These are phyloP conservation scores for Fusarium euwallaceae DNA, from an alignment of 2,329 filamentous ascomycete species.

Conservation along the genomic window DNA sequence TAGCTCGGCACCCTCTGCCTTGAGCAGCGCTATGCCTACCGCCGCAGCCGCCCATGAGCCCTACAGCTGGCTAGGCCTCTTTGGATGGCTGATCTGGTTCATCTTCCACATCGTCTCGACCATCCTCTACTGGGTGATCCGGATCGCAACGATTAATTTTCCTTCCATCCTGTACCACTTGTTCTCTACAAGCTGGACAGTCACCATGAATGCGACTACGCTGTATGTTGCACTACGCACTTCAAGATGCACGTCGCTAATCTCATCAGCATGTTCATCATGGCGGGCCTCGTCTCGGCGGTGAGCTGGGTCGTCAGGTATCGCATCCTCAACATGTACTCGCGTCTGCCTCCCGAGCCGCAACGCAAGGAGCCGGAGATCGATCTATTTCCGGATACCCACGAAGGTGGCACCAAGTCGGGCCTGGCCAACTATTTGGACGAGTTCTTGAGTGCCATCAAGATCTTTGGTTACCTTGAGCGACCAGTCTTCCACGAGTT, in stretches of 20 bases:
- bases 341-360: conserved; percentile 90
- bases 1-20: conserved; percentile 54
- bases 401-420: conserved; percentile 90
- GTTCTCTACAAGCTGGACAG: conserved; percentile 92
- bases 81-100: conserved; percentile 68
- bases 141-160: conserved; percentile 87
- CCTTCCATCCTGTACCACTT: conserved; percentile 91
- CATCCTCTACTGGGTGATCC: conserved; percentile 82
- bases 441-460: conserved; percentile 98
- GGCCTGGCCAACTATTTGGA: conserved; percentile 96
- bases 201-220: conserved; percentile 99
- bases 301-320: conserved; percentile 95
- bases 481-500: conserved; percentile 97
- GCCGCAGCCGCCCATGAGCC: conserved; percentile 54
- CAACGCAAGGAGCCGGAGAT: conserved; percentile 96
- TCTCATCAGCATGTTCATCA: conserved; percentile 75
- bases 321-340: conserved; percentile 97
- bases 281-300: conserved; percentile 82
- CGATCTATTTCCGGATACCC: conserved; percentile 93
- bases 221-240: conserved; percentile 68
- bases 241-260: conserved; percentile 25
- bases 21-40: conserved; percentile 53
- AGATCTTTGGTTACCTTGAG: conserved; percentile 97
- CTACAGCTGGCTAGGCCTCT: conserved; percentile 69
- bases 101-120: conserved; percentile 69